Conservation (phyloP, 495 filamentous ascomycete species). For the Glarea lozoyensis region DNA sequence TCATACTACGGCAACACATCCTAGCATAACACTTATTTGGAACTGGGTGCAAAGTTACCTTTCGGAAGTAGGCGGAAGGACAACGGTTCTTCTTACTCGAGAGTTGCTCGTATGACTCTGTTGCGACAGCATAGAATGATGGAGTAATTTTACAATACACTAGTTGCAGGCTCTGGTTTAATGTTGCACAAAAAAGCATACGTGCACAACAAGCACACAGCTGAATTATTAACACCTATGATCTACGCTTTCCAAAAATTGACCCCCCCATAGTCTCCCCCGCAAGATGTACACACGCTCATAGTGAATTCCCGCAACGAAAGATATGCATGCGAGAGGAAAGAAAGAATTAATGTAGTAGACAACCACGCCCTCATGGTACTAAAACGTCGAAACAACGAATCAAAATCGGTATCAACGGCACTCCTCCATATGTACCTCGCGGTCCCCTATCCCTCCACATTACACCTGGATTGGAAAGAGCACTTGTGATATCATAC, state of each 20-base stretch:
- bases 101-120: no score
- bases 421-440: conserved; percentile 1
- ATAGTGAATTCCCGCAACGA: not conserved
- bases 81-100: no score
- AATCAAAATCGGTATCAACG: conserved; percentile 10
- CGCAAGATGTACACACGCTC: not conserved
- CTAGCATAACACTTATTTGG: no score
- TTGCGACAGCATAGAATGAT: no score
- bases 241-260: conserved; percentile 19
- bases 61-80: no score
- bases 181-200: no score
- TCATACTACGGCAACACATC: no score
- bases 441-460: conserved; percentile 1
- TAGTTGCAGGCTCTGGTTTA: no score
- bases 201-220: no score
- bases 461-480: conserved; percentile 10
- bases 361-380: not conserved
- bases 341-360: conserved; percentile 13
- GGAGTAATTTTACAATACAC: no score
- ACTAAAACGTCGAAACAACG: conserved; percentile 4
- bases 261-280: not conserved
- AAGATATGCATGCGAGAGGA: conserved; percentile 6
- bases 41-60: no score
- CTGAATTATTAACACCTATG: no score
- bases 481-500: conserved; percentile 16